Evolutionary conservation across 2,329 filamentous ascomycete species (phyloP), one percentile per base, ranked within the genome.

Genomic region (Thermothelomyces thermophilus): DNA sequence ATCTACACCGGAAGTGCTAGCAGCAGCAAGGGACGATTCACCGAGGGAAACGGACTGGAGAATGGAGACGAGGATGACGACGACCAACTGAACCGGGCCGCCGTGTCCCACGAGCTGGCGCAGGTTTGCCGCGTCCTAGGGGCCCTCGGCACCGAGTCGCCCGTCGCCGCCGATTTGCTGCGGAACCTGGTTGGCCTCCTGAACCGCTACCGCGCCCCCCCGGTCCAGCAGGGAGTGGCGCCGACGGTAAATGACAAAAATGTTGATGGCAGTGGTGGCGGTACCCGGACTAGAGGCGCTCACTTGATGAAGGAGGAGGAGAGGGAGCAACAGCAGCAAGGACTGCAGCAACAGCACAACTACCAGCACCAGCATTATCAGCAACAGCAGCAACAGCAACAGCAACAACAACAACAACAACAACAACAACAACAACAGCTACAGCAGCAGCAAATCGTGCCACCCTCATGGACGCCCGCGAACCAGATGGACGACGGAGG

Each of bases 1-100:
- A 26, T 48, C 16, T 42, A 42, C 40, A 31, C 39, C 39, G 40
- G 43, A n/a, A n/a, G n/a, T n/a, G n/a, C n/a, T n/a, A n/a, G n/a
- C n/a, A n/a, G n/a, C n/a, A n/a, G n/a, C n/a, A n/a, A n/a, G n/a
- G n/a, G n/a, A n/a, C n/a, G n/a, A n/a, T n/a, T n/a, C n/a, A n/a
- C n/a, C n/a, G n/a, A n/a, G n/a, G n/a, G n/a, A n/a, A n/a, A n/a
- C n/a, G n/a, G n/a, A n/a, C n/a, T n/a, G n/a, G n/a, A n/a, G n/a
- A n/a, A n/a, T n/a, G n/a, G n/a, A n/a, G n/a, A n/a, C n/a, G n/a
- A n/a, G n/a, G n/a, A n/a, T n/a, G n/a, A n/a, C n/a, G n/a, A n/a
- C n/a, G n/a, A n/a, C n/a, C n/a, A n/a, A n/a, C n/a, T n/a, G 30
- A 31, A 28, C 11, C 42, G 31, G 14, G 22, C 37, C 19, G 30